These are phyloP conservation scores for Grigorovia yakushimaensis DNA, from an alignment of 805 yeast species.

Conservation along the genomic window DNA sequence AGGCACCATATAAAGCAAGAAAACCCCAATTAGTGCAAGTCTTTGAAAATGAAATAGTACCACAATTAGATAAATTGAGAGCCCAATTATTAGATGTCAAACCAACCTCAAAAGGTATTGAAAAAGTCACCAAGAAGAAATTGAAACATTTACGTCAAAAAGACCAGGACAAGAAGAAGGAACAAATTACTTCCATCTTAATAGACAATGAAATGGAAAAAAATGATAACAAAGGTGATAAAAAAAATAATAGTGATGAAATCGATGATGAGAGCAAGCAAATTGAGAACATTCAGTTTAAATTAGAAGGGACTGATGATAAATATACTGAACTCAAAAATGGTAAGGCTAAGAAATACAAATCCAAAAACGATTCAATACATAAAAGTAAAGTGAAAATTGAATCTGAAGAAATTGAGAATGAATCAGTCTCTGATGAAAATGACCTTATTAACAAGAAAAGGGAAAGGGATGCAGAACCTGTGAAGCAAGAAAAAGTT, in stretches of 20 bases:
- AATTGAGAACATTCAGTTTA: no score
- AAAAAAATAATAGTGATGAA: slow-evolving; percentile 6
- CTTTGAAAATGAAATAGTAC: slow-evolving; percentile 43
- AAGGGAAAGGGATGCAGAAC: slow-evolving; percentile 5
- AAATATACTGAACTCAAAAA: no score
- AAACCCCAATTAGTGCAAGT: slow-evolving; percentile 52
- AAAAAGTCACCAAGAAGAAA: slow-evolving; percentile 1
- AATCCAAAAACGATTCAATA: no score
- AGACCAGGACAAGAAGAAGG: slow-evolving; percentile 9
- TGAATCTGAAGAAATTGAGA: not conserved
- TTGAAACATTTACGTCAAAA: not conserved
- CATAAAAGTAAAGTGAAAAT: not conserved
- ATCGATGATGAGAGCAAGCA: no score
- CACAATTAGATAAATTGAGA: slow-evolving; percentile 37
- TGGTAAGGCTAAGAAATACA: no score
- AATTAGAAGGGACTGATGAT: no score
- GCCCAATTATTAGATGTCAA: slow-evolving; percentile 16
- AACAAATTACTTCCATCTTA: slow-evolving; percentile 1
- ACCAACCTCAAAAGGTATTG: slow-evolving; percentile 15
- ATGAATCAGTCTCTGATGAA: not conserved
- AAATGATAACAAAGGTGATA: slow-evolving; percentile 4
- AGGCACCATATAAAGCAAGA: slow-evolving; percentile 51
- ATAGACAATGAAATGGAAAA: slow-evolving; percentile 5
- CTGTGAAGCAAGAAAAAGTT: no score
- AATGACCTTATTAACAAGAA: slow-evolving; percentile 3